These are phyloP conservation scores for Corinectria fuckeliana DNA, from an alignment of 2,329 filamentous ascomycete genomes.

Conservation along the genomic window DNA sequence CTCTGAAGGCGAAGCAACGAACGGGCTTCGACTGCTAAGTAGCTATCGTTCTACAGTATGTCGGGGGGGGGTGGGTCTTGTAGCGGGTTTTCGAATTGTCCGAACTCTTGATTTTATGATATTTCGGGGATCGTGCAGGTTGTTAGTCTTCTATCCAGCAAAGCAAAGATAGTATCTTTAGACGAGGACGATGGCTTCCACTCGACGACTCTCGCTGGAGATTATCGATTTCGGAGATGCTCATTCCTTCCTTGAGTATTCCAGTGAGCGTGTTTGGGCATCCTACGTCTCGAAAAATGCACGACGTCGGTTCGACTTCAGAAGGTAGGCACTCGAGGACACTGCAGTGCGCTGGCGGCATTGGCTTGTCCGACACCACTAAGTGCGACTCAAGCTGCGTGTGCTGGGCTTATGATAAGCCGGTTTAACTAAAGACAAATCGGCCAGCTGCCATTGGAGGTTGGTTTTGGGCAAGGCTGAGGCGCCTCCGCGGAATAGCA, in stretches of 20 bases:
- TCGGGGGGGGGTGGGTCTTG: not conserved
- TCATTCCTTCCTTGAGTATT: not conserved
- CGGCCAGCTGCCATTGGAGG: conserved; percentile 28
- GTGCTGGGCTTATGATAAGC: conserved; percentile 31
- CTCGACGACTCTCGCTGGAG: not conserved
- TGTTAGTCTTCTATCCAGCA: not conserved
- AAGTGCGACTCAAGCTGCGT: conserved; percentile 34
- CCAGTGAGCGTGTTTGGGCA: conserved; percentile 13
- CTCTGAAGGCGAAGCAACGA: not conserved
- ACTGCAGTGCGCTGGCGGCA: conserved; percentile 25
- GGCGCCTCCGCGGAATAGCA: conserved; percentile 17
- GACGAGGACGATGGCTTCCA: not conserved
- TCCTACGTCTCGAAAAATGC: conserved; percentile 22
- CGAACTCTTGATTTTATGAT: not conserved
- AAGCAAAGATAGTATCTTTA: not conserved
- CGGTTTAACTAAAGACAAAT: conserved; percentile 28
- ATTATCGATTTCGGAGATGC: not conserved
- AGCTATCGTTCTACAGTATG: not conserved
- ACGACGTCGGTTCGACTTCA: conserved; percentile 6
- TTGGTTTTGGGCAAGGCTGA: conserved; percentile 21
- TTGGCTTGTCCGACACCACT: conserved; percentile 26
- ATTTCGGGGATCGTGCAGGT: not conserved
- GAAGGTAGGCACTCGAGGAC: conserved; percentile 18
- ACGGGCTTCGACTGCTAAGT: not conserved
- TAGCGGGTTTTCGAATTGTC: not conserved